These are phyloP conservation scores for Yamadazyma insecticola DNA, from an alignment of 805 yeast genomes.

Conservation along the genomic window DNA sequence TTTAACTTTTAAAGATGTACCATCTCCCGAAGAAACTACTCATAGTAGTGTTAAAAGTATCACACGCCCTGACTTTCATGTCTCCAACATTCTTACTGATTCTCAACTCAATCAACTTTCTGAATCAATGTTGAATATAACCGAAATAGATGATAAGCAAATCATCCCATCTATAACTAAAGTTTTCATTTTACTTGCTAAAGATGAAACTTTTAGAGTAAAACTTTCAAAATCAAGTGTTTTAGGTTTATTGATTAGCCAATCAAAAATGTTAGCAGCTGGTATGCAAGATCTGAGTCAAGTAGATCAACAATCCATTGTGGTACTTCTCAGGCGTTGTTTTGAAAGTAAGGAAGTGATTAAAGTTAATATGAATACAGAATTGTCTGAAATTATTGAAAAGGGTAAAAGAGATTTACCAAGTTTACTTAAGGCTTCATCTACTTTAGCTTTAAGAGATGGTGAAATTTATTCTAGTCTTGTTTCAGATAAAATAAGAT, in stretches of 20 bases:
- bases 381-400: slow-evolving; percentile 35
- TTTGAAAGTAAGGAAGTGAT: slow-evolving; percentile 58
- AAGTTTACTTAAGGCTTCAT: slow-evolving; percentile 45
- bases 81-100: slow-evolving; percentile 15
- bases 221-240: slow-evolving; percentile 45
- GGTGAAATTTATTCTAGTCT: slow-evolving; percentile 46
- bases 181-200: slow-evolving; percentile 36
- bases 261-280: slow-evolving; percentile 30
- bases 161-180: slow-evolving; percentile 54
- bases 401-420: slow-evolving; percentile 40
- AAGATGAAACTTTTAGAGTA: slow-evolving; percentile 34
- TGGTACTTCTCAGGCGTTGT: slow-evolving; percentile 60
- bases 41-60: slow-evolving; percentile 10
- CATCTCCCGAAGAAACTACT: slow-evolving; percentile 33
- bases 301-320: slow-evolving; percentile 14
- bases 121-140: slow-evolving; percentile 36
- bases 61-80: slow-evolving; percentile 3
- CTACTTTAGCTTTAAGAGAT: slow-evolving; percentile 44
- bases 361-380: slow-evolving; percentile 44
- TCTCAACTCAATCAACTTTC: slow-evolving; percentile 32
- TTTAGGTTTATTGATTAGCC: slow-evolving; percentile 42
- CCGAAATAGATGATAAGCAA: slow-evolving; percentile 36
- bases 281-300: slow-evolving; percentile 9
- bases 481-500: slow-evolving; percentile 36
- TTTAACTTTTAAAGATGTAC: slow-evolving; percentile 48